These are phyloP conservation scores for Purshia tridentata DNA, from an alignment of 306 rosid genomes.

Conservation along the genomic window DNA sequence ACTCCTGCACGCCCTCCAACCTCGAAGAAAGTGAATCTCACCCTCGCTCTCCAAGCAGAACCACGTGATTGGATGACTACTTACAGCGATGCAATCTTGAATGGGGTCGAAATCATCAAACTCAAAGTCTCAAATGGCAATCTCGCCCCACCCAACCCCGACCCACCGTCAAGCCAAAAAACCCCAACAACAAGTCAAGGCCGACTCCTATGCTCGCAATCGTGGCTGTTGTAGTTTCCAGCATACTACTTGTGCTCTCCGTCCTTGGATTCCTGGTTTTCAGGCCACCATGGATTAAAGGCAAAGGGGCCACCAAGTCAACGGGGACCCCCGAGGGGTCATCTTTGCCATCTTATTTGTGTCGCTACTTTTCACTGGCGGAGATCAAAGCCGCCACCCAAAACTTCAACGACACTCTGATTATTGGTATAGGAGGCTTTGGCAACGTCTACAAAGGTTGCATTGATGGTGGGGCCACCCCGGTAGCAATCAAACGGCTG, in stretches of 20 bases:
- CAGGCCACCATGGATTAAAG: too few species aligned
- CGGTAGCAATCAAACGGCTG: conserved; percentile 26
- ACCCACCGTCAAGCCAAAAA: too few species aligned
- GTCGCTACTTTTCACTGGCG: too few species aligned
- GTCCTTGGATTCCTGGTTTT: neutral
- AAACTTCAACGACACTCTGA: conserved; percentile 8
- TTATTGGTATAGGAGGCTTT: conserved; percentile 38
- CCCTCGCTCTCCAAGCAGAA: conserved; percentile 12
- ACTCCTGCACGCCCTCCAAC: rapidly evolving
- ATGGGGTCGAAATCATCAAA: conserved; percentile 52
- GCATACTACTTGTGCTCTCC: neutral
- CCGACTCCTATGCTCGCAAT: too few species aligned
- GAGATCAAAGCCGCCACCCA: too few species aligned
- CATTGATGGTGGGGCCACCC: neutral
- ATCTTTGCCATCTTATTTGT: too few species aligned
- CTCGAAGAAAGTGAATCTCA: conserved; percentile 25
- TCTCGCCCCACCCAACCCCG: conserved; percentile 41
- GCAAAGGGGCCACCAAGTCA: conserved; percentile 15
- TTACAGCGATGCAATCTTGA: conserved; percentile 22
- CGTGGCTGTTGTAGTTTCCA: conserved; percentile 6
- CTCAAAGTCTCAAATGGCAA: neutral
- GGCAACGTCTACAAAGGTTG: conserved; percentile 42
- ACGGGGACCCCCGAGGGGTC: conserved; percentile 6
- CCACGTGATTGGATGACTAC: rapidly evolving
- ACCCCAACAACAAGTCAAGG: too few species aligned